Evolutionary conservation across 2,329 filamentous ascomycete genomes (phyloP).

Genomic region (Sphaerostilbella broomeana): DNA sequence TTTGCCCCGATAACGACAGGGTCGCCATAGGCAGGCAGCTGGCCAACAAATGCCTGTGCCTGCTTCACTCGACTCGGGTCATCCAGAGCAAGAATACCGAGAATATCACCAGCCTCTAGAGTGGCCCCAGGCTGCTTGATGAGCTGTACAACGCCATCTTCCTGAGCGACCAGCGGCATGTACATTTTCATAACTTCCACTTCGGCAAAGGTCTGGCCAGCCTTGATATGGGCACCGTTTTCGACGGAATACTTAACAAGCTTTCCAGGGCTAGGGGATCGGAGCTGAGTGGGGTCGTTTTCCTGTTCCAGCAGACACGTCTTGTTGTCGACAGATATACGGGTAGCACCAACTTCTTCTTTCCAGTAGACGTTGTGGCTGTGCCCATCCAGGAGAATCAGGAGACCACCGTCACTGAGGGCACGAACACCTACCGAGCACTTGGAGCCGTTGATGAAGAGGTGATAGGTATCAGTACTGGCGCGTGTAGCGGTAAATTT

Average conservation of each 20-base stretch:
- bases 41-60: constrained; percentile 85
- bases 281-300: constrained; percentile 95
- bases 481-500: constrained; percentile 97
- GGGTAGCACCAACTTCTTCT: constrained; percentile 92
- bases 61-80: constrained; percentile 96
- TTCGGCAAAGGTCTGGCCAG: constrained; percentile 89
- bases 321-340: constrained; percentile 94
- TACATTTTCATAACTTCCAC: constrained; percentile 99
- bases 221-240: constrained; percentile 86
- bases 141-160: constrained; percentile 93
- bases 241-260: constrained; percentile 97
- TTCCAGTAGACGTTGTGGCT: constrained; percentile 99
- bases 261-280: constrained; percentile 92
- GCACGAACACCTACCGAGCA: constrained; percentile 88
- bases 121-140: constrained; percentile 99
- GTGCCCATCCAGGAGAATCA: constrained; percentile 83
- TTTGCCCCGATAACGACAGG: constrained; percentile 87
- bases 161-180: constrained; percentile 93
- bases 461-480: constrained; percentile 86
- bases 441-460: constrained; percentile 98
- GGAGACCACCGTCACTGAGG: constrained; percentile 85
- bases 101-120: constrained; percentile 93
- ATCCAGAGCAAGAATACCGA: constrained; percentile 93
- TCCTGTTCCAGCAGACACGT: constrained; percentile 97
- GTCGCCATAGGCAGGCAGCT: constrained; percentile 78